phyloP scores from a whole-genome alignment of 176 grass and related monocot genomes.

The Cocos nucifera region DNA sequence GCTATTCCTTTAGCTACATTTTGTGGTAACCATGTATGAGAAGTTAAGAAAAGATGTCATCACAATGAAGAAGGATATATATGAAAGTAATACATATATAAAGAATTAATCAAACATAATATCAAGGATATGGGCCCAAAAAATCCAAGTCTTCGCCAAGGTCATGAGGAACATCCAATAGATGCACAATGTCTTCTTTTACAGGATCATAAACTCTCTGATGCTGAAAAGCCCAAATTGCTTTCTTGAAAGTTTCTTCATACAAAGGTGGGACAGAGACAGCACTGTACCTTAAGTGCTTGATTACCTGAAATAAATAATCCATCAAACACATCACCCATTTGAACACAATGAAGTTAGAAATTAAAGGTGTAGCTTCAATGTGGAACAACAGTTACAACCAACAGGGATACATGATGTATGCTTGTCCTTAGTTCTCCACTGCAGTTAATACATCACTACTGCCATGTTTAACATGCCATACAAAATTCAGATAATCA shows the following conservation, averaged over 20 bases:
- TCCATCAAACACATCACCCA: too few species aligned
- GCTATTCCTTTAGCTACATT: slow-evolving; percentile 80
- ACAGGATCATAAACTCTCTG: slow-evolving; percentile 95
- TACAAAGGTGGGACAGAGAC: slow-evolving; percentile 66
- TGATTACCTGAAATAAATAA: slow-evolving; percentile 64
- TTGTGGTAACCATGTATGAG: slow-evolving; percentile 72
- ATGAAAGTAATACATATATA: slow-evolving; percentile 1
- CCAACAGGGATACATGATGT: too few species aligned
- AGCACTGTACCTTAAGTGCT: slow-evolving; percentile 63
- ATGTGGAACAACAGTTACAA: too few species aligned
- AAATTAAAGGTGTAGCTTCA: too few species aligned
- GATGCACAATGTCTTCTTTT: slow-evolving; percentile 69
- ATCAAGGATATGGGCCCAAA: slow-evolving; percentile 96
- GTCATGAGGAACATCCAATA: slow-evolving; percentile 40
- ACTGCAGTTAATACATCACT: too few species aligned
- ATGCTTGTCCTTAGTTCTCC: too few species aligned
- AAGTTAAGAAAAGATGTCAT: slow-evolving; percentile 56
- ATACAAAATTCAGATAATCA: too few species aligned
- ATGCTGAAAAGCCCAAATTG: slow-evolving; percentile 82
- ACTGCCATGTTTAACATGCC: too few species aligned
- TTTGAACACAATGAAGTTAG: too few species aligned
- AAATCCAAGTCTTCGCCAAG: slow-evolving; percentile 73
- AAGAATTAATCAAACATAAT: background rate
- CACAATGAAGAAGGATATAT: slow-evolving; percentile 12
- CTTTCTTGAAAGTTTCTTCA: slow-evolving; percentile 83